Base-by-base conservation (phyloP, 805 yeast species). In the Myxozyma geophila region DNA sequence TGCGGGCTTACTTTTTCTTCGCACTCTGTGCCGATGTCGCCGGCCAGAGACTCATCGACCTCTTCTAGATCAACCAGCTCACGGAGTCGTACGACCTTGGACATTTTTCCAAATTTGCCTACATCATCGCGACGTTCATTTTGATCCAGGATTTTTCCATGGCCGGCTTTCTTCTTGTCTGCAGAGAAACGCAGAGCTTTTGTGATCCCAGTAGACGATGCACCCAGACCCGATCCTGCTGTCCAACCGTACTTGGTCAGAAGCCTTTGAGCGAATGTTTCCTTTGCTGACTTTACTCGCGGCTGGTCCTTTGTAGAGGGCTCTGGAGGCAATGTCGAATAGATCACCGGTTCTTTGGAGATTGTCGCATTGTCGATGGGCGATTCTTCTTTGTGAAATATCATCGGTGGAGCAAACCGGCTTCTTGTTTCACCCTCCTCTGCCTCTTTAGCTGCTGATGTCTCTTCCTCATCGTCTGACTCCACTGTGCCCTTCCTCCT, bases 211-310 rank as follows among this genome's bases (percentile, higher is more conserved):
- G 47, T 44, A 6, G 60, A 49, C 7, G 54, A 9, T 7, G 66
- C 54, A n/a, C 70, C 70, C 8, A 67, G 58, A 6, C 70, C 70
- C 19, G 59, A 36, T 2, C 70, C 70, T 13, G 69, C 67, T 15
- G 67, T 60, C 70, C 70, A 67, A 55, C 70, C 70, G 43, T 67
- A 64, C 39, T 67, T 67, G 2, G 59, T 15, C 48, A 67, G 40
- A 7, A 66, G 40, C 13, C 70, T 52, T 23, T 59, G 54, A 10
- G 70, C 70, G 44, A 67, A 67, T 3, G 70, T 60, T 37, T 62
- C 66, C 15, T 58, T 56, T 5, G 60, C 58, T 10, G 61, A 35
- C 21, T 40, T 52, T n/a, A 35, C 17, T 1, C 54, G 59, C 23
- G 63, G 58, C 19, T 15, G 48, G 9, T n/a, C 17, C 19, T 28